Evolutionary conservation across 768 basidiomycete genomes (phyloP).

Genomic region (Crepidotus variabilis): DNA sequence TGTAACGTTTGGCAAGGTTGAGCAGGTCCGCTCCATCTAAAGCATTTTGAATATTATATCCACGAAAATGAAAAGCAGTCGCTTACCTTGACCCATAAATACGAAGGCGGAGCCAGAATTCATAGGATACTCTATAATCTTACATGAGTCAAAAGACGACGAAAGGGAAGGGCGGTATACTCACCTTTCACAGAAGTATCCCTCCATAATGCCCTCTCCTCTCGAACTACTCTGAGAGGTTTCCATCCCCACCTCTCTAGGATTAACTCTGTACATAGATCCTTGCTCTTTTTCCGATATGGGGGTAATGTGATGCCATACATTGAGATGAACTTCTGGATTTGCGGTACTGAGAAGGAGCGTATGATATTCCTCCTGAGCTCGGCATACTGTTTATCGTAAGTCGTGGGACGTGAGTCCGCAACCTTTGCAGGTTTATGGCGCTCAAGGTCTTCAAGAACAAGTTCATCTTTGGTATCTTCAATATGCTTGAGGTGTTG

Average conservation of each 20-base stretch:
- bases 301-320: conserved; percentile 36
- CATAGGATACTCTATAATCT: conserved; percentile 47
- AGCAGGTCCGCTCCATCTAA: conserved; percentile 65
- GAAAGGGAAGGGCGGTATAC: conserved; percentile 18
- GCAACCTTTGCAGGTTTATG: conserved; percentile 39
- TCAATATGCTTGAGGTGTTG: conserved; percentile 54
- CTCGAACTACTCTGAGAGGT: conserved; percentile 48
- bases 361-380: conserved; percentile 50
- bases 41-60: conserved; percentile 8
- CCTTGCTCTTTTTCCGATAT: conserved; percentile 31
- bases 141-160: conserved; percentile 3
- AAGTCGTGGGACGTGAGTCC: conserved; percentile 34
- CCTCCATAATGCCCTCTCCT: conserved; percentile 44
- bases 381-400: conserved; percentile 49
- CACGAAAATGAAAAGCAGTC: conserved; percentile 1
- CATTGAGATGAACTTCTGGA: conserved; percentile 48
- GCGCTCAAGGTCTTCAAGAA: conserved; percentile 59
- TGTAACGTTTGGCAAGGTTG: conserved; percentile 53
- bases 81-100: conserved; percentile 68
- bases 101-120: conserved; percentile 61
- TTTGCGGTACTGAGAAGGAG: conserved; percentile 62
- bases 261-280: conserved; percentile 49
- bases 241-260: conserved; percentile 71
- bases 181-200: conserved; percentile 44
- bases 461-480: conserved; percentile 41